These are phyloP conservation scores for Boletus sensibilis DNA, from an alignment of 768 basidiomycete species.

Conservation along the genomic window DNA sequence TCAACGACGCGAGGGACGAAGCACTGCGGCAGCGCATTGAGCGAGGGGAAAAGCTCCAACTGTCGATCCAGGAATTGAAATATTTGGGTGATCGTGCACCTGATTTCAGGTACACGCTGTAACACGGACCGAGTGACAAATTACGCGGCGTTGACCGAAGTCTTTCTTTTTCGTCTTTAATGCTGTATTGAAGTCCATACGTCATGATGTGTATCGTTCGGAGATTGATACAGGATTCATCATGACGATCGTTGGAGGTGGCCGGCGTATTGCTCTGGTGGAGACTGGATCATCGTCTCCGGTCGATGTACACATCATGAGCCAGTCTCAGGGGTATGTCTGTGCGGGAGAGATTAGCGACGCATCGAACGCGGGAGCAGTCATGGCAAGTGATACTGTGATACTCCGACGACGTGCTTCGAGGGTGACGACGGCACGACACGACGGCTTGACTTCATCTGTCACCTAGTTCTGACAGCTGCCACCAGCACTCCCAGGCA, in stretches of 20 bases:
- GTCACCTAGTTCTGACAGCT: too few relatives aligned
- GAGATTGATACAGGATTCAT: neutral
- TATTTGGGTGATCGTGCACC: conserved; percentile 61
- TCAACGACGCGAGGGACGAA: conserved; percentile 53
- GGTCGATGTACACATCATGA: neutral
- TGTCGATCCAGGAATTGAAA: conserved; percentile 20
- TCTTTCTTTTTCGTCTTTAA: neutral
- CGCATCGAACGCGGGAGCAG: too few relatives aligned
- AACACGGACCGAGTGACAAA: neutral
- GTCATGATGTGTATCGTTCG: neutral
- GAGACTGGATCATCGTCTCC: neutral
- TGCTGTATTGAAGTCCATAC: neutral
- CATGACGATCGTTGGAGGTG: too few relatives aligned
- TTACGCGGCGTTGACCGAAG: neutral
- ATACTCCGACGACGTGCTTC: too few relatives aligned
- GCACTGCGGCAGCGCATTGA: conserved; percentile 7
- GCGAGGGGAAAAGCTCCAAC: conserved; percentile 18
- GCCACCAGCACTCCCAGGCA: too few relatives aligned
- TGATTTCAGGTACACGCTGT: conserved; percentile 58
- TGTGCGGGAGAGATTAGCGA: too few relatives aligned
- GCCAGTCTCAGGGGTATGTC: neutral
- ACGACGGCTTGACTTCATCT: too few relatives aligned
- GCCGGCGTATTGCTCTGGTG: too few relatives aligned
- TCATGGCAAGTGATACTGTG: too few relatives aligned
- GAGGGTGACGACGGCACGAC: too few relatives aligned